Evolutionary conservation across 177 flowering plant genomes (phyloP).

Genomic region (Vitis hybrid): DNA sequence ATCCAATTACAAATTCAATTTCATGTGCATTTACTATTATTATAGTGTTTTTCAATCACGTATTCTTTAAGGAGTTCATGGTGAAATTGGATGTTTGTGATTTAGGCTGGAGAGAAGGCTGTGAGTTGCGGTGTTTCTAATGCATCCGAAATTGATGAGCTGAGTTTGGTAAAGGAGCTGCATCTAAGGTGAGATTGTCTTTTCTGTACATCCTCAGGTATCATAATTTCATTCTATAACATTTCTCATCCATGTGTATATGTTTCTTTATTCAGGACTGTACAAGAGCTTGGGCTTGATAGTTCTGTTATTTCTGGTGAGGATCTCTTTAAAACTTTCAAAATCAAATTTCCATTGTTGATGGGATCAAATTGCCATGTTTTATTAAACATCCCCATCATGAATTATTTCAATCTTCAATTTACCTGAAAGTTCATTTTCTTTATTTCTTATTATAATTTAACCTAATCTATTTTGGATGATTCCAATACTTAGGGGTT

Average conservation of each 20-base stretch:
- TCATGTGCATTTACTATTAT: slow-evolving; percentile 1
- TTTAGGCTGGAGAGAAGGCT: slow-evolving; percentile 97
- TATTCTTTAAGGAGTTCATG: neutral
- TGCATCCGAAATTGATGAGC: slow-evolving; percentile 66
- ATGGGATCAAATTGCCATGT: too few species aligned
- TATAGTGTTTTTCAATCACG: neutral
- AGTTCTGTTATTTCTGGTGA: slow-evolving; percentile 57
- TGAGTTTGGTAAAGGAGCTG: slow-evolving; percentile 63
- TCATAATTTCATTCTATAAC: too few species aligned
- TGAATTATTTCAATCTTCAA: too few species aligned
- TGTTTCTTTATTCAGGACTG: slow-evolving; percentile 48
- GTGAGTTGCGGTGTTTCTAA: slow-evolving; percentile 74
- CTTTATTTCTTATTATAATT: too few species aligned
- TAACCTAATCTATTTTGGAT: too few species aligned
- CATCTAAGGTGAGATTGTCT: slow-evolving; percentile 54
- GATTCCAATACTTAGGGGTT: too few species aligned
- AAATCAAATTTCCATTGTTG: neutral
- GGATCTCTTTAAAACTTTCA: slow-evolving; percentile 12
- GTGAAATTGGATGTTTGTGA: slow-evolving; percentile 2
- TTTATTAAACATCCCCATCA: too few species aligned
- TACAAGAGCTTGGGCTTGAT: slow-evolving; percentile 72
- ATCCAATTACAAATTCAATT: neutral
- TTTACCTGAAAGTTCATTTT: too few species aligned
- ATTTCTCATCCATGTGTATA: neutral
- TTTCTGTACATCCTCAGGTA: too few species aligned